phyloP scores from a whole-genome alignment of 164 flowering plant genomes.

The Vitis rupestris region DNA sequence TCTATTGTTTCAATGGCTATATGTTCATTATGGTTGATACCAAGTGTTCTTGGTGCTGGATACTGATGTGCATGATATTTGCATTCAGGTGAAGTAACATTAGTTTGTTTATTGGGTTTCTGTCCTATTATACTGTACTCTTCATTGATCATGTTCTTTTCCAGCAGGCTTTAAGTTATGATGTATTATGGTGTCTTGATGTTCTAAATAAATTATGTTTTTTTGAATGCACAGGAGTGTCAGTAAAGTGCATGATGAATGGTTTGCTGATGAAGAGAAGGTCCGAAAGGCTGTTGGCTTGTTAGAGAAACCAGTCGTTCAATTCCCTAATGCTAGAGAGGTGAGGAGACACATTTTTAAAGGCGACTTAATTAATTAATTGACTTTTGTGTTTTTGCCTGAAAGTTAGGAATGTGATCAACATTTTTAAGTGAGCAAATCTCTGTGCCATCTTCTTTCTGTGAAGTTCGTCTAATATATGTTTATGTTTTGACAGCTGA shows the following conservation, averaged over 20 bases:
- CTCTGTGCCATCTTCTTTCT: background rate
- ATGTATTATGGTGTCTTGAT: background rate
- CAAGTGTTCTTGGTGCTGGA: background rate
- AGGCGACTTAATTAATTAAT: background rate
- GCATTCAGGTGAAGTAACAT: background rate
- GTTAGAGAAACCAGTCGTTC: slow-evolving; percentile 32
- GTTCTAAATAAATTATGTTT: background rate
- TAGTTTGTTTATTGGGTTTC: background rate
- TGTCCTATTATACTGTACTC: too few relatives aligned
- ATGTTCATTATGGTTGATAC: background rate
- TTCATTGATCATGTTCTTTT: background rate
- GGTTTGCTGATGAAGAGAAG: slow-evolving; percentile 72
- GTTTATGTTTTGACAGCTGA: slow-evolving; percentile 43
- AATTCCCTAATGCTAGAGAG: slow-evolving; percentile 23
- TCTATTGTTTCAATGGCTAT: background rate
- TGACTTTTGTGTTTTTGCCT: background rate
- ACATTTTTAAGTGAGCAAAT: background rate
- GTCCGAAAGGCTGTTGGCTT: slow-evolving; percentile 59
- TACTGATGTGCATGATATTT: background rate
- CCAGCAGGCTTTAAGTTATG: background rate
- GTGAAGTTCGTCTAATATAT: slow-evolving; percentile 1
- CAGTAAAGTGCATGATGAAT: slow-evolving; percentile 60
- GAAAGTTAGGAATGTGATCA: background rate
- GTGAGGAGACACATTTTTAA: slow-evolving; percentile 18
- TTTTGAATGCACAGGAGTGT: slow-evolving; percentile 47